A percentile compares a stretch with the other conserved stretches of the same genome.
Evolutionary conservation across 2,329 filamentous ascomycete species (phyloP).

Genomic region (Fusarium concolor): DNA sequence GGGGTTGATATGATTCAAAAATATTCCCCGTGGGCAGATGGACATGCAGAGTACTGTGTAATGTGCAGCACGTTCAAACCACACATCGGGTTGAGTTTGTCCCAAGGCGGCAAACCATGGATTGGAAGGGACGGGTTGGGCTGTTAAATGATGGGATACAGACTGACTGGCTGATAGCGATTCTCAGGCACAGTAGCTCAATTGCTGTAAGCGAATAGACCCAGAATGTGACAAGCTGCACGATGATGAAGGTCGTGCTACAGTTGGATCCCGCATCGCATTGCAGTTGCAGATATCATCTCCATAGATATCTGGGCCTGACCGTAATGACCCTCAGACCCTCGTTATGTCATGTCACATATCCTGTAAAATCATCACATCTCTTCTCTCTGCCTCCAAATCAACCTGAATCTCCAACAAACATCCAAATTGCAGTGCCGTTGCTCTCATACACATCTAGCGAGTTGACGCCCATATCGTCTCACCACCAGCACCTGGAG

Average conservation of each 20-base stretch:
- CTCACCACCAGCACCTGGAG: constrained; percentile 38
- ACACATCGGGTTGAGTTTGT: constrained; percentile 6
- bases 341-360: background rate
- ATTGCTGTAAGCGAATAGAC: constrained; percentile 24
- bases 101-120: constrained; percentile 26
- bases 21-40: constrained; percentile 14
- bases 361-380: background rate
- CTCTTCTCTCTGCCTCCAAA: background rate
- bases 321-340: background rate
- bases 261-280: constrained; percentile 31
- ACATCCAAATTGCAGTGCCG: constrained; percentile 2
- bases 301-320: constrained; percentile 8
- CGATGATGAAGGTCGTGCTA: constrained; percentile 40
- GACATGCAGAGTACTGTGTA: background rate
- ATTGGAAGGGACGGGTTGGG: constrained; percentile 25
- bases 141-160: constrained; percentile 14
- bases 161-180: constrained; percentile 21
- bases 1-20: no score
- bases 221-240: constrained; percentile 36
- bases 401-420: constrained; percentile 25
- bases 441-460: background rate
- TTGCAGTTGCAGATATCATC: constrained; percentile 16
- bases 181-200: constrained; percentile 37
- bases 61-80: background rate
- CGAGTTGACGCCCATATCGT: constrained; percentile 36